phyloP scores from a whole-genome alignment of 345 rosid species.

The Rhizophora apiculata region DNA sequence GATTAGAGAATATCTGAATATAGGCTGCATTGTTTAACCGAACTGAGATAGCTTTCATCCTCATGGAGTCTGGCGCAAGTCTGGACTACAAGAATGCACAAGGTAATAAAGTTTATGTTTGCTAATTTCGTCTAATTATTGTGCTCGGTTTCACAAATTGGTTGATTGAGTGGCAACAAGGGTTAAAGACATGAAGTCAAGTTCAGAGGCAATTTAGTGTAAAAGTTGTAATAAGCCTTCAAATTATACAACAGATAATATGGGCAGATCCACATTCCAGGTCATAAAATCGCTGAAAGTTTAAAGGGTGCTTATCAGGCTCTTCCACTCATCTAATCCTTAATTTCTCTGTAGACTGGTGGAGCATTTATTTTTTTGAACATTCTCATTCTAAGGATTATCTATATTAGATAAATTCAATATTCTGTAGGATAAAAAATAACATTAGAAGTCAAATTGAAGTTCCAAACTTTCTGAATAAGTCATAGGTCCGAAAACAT shows the following conservation, averaged over 20 bases:
- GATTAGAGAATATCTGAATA: slow-evolving; percentile 19
- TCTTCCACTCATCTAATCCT: neutral
- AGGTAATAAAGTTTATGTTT: slow-evolving; percentile 40
- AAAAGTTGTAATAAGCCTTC: neutral
- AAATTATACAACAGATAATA: too few species aligned
- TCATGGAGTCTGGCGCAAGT: slow-evolving; percentile 88
- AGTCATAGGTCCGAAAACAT: too few species aligned
- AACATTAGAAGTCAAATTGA: too few species aligned
- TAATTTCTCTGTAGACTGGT: neutral
- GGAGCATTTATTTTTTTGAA: neutral
- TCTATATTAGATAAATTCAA: too few species aligned
- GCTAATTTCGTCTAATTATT: neutral
- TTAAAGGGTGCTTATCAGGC: neutral
- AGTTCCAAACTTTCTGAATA: too few species aligned
- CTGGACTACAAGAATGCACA: slow-evolving; percentile 82
- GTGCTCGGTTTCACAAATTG: neutral
- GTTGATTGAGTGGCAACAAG: neutral
- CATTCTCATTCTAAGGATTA: too few species aligned
- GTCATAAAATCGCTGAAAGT: neutral
- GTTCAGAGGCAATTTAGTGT: neutral
- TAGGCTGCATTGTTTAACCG: slow-evolving; percentile 85
- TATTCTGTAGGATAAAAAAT: too few species aligned
- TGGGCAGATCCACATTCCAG: too few species aligned
- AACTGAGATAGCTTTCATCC: slow-evolving; percentile 69
- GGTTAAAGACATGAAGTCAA: neutral